Base-by-base conservation (phyloP, 768 basidiomycete genomes). In the Austroboletus festivus region DNA sequence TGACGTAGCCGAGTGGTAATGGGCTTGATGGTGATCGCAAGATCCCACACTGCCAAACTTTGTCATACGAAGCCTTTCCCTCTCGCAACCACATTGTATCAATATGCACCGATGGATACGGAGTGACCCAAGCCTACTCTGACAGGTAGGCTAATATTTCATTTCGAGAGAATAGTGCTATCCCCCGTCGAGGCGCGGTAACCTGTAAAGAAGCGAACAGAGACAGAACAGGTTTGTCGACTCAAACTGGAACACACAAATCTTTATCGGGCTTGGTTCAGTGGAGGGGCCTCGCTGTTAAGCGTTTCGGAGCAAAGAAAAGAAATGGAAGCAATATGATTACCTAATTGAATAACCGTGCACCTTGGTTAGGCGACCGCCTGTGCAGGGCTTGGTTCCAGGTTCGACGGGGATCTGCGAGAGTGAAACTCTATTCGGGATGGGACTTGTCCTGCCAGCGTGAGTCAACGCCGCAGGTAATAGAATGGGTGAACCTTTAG, bases 321-420 rank as follows among this genome's bases (percentile, higher is more conserved):
- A 55, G 47, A 57, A 64, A 68, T 51, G 67, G 56, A 62, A 64
- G 67, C 55, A 46, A 52, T 34, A 15, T 42, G 52, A 38, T 63
- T 62, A 60, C 43, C 15, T 62, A 62, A 65, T 62, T 44, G 37
- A 39, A 55, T 54, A 44, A 52, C 48, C 47, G 24, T 40, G 33
- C 12, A 28, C 42, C 48, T 34, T 19, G 20, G 42, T 47, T 63
- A 53, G 55, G 57, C 59, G 55, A 59, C 39, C 50, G 34, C 39
- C 39, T 46, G 31, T 37, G 35, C 53, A 59, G 57, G 59, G 57
- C 45, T 51, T 42, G 33, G 38, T 35, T 46, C 46, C 57, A 60
- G 61, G 61, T 47, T 60, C 53, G 59, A 48, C 61, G 57, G 61
- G 42, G 48, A 56, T 60, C 46, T 42, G 58, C 50, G 46, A 30